Base-by-base conservation (phyloP, 257 asterid genomes). In the Sherardia arvensis region DNA sequence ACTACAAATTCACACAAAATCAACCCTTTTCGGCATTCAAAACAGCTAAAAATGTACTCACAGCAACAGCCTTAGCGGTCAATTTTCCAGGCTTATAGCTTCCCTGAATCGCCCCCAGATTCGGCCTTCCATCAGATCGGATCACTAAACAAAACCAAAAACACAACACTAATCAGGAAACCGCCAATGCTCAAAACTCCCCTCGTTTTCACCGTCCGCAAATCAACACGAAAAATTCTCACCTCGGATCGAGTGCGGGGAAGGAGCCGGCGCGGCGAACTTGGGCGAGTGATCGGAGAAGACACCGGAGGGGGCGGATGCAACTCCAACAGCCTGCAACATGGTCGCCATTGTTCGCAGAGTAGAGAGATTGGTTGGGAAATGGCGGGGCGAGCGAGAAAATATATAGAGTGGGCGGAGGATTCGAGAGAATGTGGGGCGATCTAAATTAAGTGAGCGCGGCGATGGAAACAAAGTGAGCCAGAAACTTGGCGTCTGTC, bases 271-370 rank as follows among this genome's bases (percentile, higher is more conserved):
- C 8, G 23, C 45, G 11, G 45, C 63, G 0, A 62, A 57, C 65
- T 75, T 84, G 68, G 43, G 57, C 32, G 83, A 76, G 69, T 76
- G 86, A 77, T 85, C 83, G 17, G 84, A 30, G 48, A 68, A 67
- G 71, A 71, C 8, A 54, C 71, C 72, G 20, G 85, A 77, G 18
- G 74, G 71, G 0, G 53, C 36, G 56, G 86, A 76, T 20, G 83
- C 76, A 53, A 76, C 82, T 53, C 86, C 85, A 63, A 74, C 60
- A 10, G 86, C 69, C 53, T 76, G 88, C 78, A 80, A 67, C 73
- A 80, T 76, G 47, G 80, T 76, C 55, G 85, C 87, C 91, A 83
- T 83, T 69, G 18, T 30, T 49, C 20, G 26, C 48, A 43, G 20
- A 4, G 17, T 23, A 12, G 36, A 38, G 15, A 15, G 36, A 58